Evolutionary conservation across 345 rosid genomes (phyloP), one percentile per base, ranked within the genome.

Genomic region (Syzygium grande): DNA sequence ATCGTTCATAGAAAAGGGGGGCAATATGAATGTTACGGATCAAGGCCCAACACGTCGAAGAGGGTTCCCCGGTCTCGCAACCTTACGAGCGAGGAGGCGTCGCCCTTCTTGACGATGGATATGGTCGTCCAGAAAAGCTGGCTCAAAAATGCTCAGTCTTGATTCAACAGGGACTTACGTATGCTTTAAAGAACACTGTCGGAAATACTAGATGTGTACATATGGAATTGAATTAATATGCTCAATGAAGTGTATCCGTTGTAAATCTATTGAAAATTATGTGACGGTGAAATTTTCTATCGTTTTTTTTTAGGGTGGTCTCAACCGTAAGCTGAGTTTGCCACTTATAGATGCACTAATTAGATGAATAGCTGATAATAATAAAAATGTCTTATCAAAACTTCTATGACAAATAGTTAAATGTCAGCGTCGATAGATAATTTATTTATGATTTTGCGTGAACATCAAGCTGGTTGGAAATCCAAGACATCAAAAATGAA

Each of bases 11-110:
- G 68, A 61, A 12, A 27, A 34, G 38, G 38, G 38, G 96, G 92
- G 6, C 94, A 96, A 89, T 93, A 94, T 89, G 91, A 93, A 87
- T 90, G 93, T 77, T 92, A 94, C 19, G 96, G 95, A 51, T 94
- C 95, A 0, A 97, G 96, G 86, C 93, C 96, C 25, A 73, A 89
- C 80, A 85, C 86, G 63, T 52, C 88, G 0, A 73, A 88, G 21
- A 93, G 98, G 88, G 95, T 92, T 22, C 52, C 23, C 5, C 94
- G 96, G 97, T 94, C 99, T 43, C 92, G 79, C 19, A 83, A 73
- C 51, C 89, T 95, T 46, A 90, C 95, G 0, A 27, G 49, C 1
- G 87, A 77, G 0, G 96, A 94, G 86, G 94, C 90, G 43, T 87
- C 90, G 1, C 90, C 93, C 21, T 92, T 93, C 90, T 89, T 93